Percentiles rank a stretch among this genome's conserved stretches.
phyloP scores from a whole-genome alignment of 2,329 filamentous ascomycete species.

The Cladophialophora bantiana region DNA sequence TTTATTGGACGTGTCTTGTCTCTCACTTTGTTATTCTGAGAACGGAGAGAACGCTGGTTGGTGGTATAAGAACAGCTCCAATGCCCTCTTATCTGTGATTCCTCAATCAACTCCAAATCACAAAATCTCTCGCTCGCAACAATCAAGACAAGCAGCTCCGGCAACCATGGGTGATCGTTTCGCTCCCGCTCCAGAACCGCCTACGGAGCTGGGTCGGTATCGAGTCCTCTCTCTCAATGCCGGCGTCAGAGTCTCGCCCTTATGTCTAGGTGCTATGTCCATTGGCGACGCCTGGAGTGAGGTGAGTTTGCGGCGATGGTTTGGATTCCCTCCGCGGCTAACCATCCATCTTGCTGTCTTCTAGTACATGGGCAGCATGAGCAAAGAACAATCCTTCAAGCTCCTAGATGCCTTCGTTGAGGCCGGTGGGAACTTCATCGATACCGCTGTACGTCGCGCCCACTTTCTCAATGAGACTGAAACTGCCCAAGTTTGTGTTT shows the following conservation, averaged over 20 bases:
- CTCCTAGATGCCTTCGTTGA: slow-evolving; percentile 71
- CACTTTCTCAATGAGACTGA: neutral
- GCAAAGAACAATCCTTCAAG: slow-evolving; percentile 66
- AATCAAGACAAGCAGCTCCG: neutral
- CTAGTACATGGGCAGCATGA: slow-evolving; percentile 55
- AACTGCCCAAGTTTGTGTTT: neutral
- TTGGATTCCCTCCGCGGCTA: neutral
- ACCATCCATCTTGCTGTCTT: neutral
- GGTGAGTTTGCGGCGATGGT: slow-evolving; percentile 43
- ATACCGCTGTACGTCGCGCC: slow-evolving; percentile 58
- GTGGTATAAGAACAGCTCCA: neutral
- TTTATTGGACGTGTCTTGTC: neutral
- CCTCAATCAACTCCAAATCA: neutral
- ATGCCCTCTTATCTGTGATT: neutral
- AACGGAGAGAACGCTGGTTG: neutral
- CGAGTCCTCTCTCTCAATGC: slow-evolving; percentile 71
- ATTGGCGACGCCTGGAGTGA: slow-evolving; percentile 47
- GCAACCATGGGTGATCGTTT: slow-evolving; percentile 39
- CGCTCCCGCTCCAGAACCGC: slow-evolving; percentile 57
- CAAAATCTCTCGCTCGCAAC: neutral
- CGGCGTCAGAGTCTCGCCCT: slow-evolving; percentile 69
- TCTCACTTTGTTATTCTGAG: neutral
- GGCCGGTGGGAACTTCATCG: slow-evolving; percentile 76
- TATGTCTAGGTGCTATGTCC: slow-evolving; percentile 55
- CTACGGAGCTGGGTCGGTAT: slow-evolving; percentile 69